These are phyloP conservation scores for Tagetes patula DNA, from an alignment of 129 eudicot genomes.

Conservation along the genomic window DNA sequence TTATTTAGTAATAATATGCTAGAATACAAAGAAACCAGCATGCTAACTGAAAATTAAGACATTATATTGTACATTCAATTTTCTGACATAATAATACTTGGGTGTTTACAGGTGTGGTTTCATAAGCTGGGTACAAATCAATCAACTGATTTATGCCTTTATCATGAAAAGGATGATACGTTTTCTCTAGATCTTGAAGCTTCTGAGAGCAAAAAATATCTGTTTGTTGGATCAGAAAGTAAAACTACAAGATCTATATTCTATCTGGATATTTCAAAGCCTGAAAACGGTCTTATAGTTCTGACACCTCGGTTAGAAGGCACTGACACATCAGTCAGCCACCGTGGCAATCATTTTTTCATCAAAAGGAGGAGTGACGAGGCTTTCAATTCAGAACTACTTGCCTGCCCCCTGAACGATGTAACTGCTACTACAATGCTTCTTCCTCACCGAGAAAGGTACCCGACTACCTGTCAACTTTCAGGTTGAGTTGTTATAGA, in stretches of 20 bases:
- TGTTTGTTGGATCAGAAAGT: constrained; percentile 82
- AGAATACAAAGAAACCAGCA: background rate
- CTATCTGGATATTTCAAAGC: constrained; percentile 68
- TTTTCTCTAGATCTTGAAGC: constrained; percentile 69
- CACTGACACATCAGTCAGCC: constrained; percentile 81
- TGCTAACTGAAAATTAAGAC: constrained; percentile 15
- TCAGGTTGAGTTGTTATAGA: constrained; percentile 5
- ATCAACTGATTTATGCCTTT: constrained; percentile 71
- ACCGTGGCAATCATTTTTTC: constrained; percentile 87
- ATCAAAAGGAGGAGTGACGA: constrained; percentile 82
- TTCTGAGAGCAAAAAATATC: constrained; percentile 83
- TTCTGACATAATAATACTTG: constrained; percentile 10
- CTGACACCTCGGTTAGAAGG: constrained; percentile 87
- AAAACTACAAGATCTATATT: constrained; percentile 82
- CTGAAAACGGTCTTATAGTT: constrained; percentile 59
- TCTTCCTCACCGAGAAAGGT: constrained; percentile 91
- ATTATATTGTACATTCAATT: background rate
- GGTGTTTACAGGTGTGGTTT: constrained; percentile 69
- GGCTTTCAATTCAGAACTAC: constrained; percentile 77
- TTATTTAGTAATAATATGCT: background rate
- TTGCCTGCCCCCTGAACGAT: constrained; percentile 85
- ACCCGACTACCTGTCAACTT: constrained; percentile 20
- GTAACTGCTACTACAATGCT: constrained; percentile 58
- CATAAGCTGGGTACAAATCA: constrained; percentile 80
- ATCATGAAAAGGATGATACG: constrained; percentile 90